Evolutionary conservation across 371 early-diverging fungal genomes (phyloP), one percentile per base, ranked within the genome.

Genomic region (Syncephalastrum contaminatum): DNA sequence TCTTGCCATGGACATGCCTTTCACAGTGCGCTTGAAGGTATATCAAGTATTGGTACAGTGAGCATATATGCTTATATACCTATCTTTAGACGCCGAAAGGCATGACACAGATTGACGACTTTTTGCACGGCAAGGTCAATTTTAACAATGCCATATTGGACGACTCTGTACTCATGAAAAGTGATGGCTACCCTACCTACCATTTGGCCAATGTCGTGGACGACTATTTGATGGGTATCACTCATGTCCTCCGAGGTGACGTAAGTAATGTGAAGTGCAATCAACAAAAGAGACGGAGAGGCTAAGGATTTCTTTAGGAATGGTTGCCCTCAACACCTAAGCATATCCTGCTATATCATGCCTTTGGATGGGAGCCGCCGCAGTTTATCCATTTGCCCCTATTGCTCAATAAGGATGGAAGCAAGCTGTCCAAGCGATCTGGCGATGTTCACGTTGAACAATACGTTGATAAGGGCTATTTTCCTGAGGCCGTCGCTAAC

Each of bases 141-240:
- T 89, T 96, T 41, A 70, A 76, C 12, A 84, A 91, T 58, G 80
- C 80, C 30, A 80, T 81, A 3, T 75, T 92, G n/a, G 96, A 96
- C 53, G 97, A 97, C 66, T 81, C 88, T 4, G 87, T 97, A 47
- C 61, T 97, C 30, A 65, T 97, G 50, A 97, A 97, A 64, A 89
- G 93, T 58, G 95, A 95, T 66, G 96, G 96, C 3, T 84, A 79
- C 46, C 95, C 97, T 0, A 97, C 97, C 0, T 97, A 97, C 64
- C 97, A 97, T 63, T 75, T 97, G 24, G 97, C 97, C 5, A 95
- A 94, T 61, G 96, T 95, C 1, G 92, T 96, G 0, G 97, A 97
- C 63, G 97, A 97, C 59, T 89, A 93, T 59, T 48, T 80, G 16
- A 96, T 97, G 96, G 76, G 77, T 7, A 92, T 97, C 24, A 89